A percentile compares a stretch with the other conserved stretches of the same genome.
Evolutionary conservation across 129 eudicot genomes (phyloP).

Genomic region (Lonicera japonica): DNA sequence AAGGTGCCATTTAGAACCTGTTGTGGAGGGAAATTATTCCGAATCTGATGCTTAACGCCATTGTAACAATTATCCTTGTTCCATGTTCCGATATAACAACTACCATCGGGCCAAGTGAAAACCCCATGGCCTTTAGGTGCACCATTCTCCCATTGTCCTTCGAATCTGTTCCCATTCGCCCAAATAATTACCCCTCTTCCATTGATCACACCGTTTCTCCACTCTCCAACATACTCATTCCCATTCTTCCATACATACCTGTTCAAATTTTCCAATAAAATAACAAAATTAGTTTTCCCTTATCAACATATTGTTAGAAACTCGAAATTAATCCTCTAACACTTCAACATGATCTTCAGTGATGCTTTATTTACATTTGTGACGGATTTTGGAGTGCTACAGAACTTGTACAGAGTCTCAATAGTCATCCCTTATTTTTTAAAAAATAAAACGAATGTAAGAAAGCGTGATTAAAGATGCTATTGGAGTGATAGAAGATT

Average conservation of each 20-base stretch:
- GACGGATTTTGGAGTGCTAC: no score
- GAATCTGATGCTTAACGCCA: conserved; percentile 13
- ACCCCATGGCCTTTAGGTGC: conserved; percentile 65
- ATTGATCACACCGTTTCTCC: conserved; percentile 72
- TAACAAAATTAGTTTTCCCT: no score
- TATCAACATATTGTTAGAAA: no score
- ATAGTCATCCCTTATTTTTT: no score
- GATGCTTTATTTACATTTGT: no score
- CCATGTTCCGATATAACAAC: conserved; percentile 71
- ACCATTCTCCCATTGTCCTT: conserved; percentile 85
- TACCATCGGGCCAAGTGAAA: conserved; percentile 77
- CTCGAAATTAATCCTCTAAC: no score
- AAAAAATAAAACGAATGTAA: no score
- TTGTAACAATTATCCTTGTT: conserved; percentile 25
- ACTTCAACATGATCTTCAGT: no score
- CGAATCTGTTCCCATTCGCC: conserved; percentile 67
- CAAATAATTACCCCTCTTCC: conserved; percentile 78
- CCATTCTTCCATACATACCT: conserved; percentile 93
- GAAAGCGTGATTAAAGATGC: no score
- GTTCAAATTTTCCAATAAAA: no score
- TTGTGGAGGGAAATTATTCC: conserved; percentile 2
- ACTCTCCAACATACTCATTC: conserved; percentile 85
- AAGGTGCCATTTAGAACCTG: conserved; percentile 54
- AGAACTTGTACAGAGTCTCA: no score
- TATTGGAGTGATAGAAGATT: no score